Evolutionary conservation across 1,284 basidiomycete genomes (phyloP), one percentile per base, ranked within the genome.

Genomic region (Phaffia rhodozyma): DNA sequence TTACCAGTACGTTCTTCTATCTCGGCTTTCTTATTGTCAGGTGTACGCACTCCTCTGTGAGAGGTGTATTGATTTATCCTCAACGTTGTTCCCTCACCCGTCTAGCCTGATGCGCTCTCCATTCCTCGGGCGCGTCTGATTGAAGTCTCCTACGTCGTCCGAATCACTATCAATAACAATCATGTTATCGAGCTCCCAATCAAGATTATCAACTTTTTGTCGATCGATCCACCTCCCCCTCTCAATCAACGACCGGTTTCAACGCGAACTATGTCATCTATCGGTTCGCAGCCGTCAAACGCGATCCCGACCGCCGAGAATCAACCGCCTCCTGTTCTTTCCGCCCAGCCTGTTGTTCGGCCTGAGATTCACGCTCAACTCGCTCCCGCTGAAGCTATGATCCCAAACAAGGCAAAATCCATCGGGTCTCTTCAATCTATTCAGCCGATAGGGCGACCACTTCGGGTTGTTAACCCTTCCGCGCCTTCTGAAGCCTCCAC

Each of bases 131-230:
- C 85, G 38, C 80, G 84, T 48, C 80, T 93, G 20, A 74, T 97
- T 49, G 89, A 93, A 72, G 84, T 96, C 51, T 80, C 83, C 60
- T 91, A 93, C 72, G 78, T 79, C 5, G 77, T 96, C 66, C 84
- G 84, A 60, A 82, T 92, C 29, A 83, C 83, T 1, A 76, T 89
- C 57, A 83, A 83, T 68, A 84, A 84, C 21, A 79, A 83, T 2
- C 78, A 91, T 58, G 72, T 81, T 51, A 84, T 86, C 54, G 81
- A 82, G 38, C 74, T 91, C 16, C 89, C 89, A 0, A 76, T 91
- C 66, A 78, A 81, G 16, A 82, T 91, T 71, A 79, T 90, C 75
- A 88, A 86, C 72, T 86, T 88, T 73, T 75, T 89, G 25, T 91
- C 89, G 21, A 76, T 91, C 66, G 88, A 91, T 71, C 86, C 87